Evolutionary conservation across 2,329 filamentous ascomycete genomes (phyloP).

Genomic region (Alternaria dauci): DNA sequence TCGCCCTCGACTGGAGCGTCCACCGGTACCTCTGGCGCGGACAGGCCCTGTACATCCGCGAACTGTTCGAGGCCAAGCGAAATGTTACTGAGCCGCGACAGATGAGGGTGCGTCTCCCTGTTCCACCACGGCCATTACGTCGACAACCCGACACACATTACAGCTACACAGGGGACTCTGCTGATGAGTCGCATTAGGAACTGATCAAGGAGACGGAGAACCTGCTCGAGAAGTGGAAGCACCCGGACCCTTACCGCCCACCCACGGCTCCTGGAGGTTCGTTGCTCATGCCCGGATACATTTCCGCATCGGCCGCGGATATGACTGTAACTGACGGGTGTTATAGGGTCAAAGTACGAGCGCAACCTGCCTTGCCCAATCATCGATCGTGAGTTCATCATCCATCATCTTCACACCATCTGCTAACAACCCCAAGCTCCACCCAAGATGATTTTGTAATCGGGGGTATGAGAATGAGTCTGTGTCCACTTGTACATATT

Average conservation of each 20-base stretch:
- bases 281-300: slow-evolving; percentile 28
- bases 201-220: slow-evolving; percentile 88
- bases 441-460: slow-evolving; percentile 49
- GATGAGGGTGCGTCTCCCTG: slow-evolving; percentile 72
- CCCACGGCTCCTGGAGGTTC: slow-evolving; percentile 93
- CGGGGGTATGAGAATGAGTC: slow-evolving; percentile 7
- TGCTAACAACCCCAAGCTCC: slow-evolving; percentile 41
- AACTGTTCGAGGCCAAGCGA: slow-evolving; percentile 92
- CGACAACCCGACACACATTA: slow-evolving; percentile 5
- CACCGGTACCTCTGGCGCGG: slow-evolving; percentile 93
- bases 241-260: slow-evolving; percentile 89
- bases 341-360: slow-evolving; percentile 92
- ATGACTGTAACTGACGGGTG: slow-evolving; percentile 27
- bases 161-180: slow-evolving; percentile 3
- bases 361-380: slow-evolving; percentile 85
- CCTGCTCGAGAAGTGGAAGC: slow-evolving; percentile 92
- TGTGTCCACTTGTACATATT: slow-evolving; percentile 24
- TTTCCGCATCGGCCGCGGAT: slow-evolving; percentile 33
- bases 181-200: slow-evolving; percentile 63
- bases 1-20: slow-evolving; percentile 94
- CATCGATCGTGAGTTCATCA: slow-evolving; percentile 74
- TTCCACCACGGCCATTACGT: background rate
- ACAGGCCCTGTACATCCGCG: slow-evolving; percentile 94
- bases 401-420: background rate
- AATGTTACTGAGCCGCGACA: slow-evolving; percentile 83